Conservation (phyloP, 768 basidiomycete genomes). For the Butyriboletus loyo region DNA sequence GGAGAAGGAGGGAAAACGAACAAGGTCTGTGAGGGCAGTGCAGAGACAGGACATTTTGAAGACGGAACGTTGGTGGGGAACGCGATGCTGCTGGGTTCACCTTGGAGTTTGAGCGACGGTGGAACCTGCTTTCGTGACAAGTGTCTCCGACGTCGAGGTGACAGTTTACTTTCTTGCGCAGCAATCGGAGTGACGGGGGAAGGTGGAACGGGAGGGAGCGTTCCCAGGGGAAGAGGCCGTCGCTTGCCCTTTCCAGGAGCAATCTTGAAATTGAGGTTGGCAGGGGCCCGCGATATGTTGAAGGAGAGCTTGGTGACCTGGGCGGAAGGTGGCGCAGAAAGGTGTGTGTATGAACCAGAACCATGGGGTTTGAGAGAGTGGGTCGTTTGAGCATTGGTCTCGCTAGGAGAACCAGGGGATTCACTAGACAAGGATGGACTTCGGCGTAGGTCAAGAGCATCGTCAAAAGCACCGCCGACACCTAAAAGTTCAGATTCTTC, state of each 20-base stretch:
- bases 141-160: conserved; percentile 44
- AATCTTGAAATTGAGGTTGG: conserved; percentile 50
- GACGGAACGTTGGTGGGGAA: conserved; percentile 25
- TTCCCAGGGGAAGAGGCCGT: conserved; percentile 57
- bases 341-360: conserved; percentile 3
- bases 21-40: conserved; percentile 75
- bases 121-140: conserved; percentile 54
- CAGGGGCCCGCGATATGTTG: conserved; percentile 37
- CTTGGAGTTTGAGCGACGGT: conserved; percentile 52
- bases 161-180: conserved; percentile 28
- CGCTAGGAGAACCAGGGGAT: conserved; percentile 35
- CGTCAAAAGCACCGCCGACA: conserved; percentile 61
- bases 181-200: conserved; percentile 60
- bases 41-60: conserved; percentile 26
- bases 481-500: conserved; percentile 74
- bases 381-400: conserved; percentile 24
- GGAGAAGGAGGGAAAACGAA: conserved; percentile 87
- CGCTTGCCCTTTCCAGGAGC: conserved; percentile 54
- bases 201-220: conserved; percentile 69
- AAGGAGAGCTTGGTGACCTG: conserved; percentile 60
- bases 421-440: conserved; percentile 35
- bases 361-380: conserved; percentile 20
- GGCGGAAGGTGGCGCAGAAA: conserved; percentile 46
- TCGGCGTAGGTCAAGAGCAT: conserved; percentile 32
- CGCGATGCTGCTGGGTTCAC: conserved; percentile 23